Base-by-base conservation (phyloP, 2,329 filamentous ascomycete species). In the Fusarium veterinarium region DNA sequence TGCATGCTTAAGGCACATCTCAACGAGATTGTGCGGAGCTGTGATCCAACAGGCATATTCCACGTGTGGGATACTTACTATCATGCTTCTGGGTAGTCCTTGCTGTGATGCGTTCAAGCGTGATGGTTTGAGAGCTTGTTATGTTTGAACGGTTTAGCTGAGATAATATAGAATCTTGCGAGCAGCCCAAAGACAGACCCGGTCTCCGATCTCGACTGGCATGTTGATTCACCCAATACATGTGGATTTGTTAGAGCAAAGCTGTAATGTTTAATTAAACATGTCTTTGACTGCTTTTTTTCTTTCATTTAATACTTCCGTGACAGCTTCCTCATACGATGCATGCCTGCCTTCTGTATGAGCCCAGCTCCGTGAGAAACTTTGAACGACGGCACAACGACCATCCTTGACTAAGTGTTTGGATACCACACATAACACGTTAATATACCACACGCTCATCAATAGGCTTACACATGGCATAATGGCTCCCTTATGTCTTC, bases 21-120 rank as follows among this genome's bases (percentile, higher is more conserved):
- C 45, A 31, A 61, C 23, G 33, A 52, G 12, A 20, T 28, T 52
- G 33, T 38, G 17, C 9, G 13, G 52, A 40, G 30, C 20, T n/a
- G 48, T 45, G 63, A 67, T 68, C 46, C 52, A 48, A 66, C 46
- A 65, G 45, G 55, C 52, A 67, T 67, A 55, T 67, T 41, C 40
- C 41, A 28, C 51, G 42, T 42, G 37, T 23, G 19, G 65, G 35
- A 25, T 31, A 20, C 38, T 41, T 40, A 30, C 35, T 37, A 46
- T 33, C 38, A 49, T 53, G 23, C 40, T 56, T 55, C 52, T 42
- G n/a, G 33, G 45, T 42, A 30, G 37, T 30, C 38, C 56, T 67
- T 55, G 33, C 17, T 33, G 4, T n/a, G 16, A 41, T 51, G 28
- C 19, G 6, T n/a, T 25, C 23, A 28, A n/a, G 19, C 31, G 31